Percentiles rank a stretch among this genome's conserved stretches.
Evolutionary conservation across 352 stramenopile genomes (phyloP).

Genomic region (Pythium aquatile): DNA sequence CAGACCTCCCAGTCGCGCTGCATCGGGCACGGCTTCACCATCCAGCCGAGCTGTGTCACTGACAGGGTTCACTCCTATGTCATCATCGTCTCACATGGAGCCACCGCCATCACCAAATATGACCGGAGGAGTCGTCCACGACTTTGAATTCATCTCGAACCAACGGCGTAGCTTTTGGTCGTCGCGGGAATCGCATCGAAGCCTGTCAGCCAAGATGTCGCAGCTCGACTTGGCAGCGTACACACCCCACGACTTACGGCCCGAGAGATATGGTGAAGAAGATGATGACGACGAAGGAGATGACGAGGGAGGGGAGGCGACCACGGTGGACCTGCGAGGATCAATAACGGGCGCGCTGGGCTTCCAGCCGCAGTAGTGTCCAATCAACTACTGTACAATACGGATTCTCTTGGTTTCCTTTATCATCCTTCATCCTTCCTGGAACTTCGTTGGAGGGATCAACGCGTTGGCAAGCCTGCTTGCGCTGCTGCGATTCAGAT

Average conservation of each 20-base stretch:
- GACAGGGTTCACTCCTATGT: neutral
- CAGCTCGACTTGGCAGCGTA: slow-evolving; percentile 18
- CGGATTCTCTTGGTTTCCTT: too few species aligned
- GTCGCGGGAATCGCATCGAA: slow-evolving; percentile 21
- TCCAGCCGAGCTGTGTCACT: neutral
- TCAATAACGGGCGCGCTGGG: neutral
- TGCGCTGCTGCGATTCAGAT: neutral
- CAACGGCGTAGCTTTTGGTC: slow-evolving; percentile 20
- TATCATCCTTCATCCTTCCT: too few species aligned
- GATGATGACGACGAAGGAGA: slow-evolving; percentile 13
- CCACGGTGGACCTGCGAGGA: neutral
- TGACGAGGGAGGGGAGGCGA: neutral
- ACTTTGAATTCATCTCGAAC: slow-evolving; percentile 26
- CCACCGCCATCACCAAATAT: slow-evolving; percentile 2
- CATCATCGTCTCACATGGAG: neutral
- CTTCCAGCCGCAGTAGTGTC: neutral
- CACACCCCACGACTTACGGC: neutral
- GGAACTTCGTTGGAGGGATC: neutral
- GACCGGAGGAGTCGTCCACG: slow-evolving; percentile 21
- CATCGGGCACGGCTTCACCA: neutral
- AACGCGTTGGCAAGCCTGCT: neutral
- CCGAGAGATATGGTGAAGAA: slow-evolving; percentile 9
- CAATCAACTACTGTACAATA: too few species aligned
- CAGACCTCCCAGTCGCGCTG: neutral
- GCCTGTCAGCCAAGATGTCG: slow-evolving; percentile 22